Evolutionary conservation across 1,284 basidiomycete genomes (phyloP).

Genomic region (Caloboletus firmus): DNA sequence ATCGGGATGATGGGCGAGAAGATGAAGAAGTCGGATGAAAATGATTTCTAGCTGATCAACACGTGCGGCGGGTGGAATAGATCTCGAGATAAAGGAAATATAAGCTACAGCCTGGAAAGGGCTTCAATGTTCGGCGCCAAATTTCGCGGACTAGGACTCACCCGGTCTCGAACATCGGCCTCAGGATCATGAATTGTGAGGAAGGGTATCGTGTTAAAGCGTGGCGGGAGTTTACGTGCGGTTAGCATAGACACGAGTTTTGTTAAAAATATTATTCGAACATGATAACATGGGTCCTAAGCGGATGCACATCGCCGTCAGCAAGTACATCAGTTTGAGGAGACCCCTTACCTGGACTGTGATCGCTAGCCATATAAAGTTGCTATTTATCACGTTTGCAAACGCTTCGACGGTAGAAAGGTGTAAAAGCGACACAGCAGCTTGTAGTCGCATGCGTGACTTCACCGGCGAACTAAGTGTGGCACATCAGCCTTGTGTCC

Average conservation of each 20-base stretch:
- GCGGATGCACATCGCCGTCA: not conserved
- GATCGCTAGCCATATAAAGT: conserved; percentile 73
- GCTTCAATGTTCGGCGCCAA: not conserved
- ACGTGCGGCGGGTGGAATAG: conserved; percentile 53
- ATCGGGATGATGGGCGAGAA: conserved; percentile 94
- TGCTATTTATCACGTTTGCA: conserved; percentile 56
- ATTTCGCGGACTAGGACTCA: conserved; percentile 28
- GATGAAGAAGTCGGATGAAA: conserved; percentile 83
- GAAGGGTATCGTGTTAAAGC: conserved; percentile 85
- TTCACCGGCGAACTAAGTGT: conserved; percentile 53
- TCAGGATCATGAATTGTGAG: conserved; percentile 93
- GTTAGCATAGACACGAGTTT: conserved; percentile 71
- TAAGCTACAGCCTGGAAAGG: conserved; percentile 56
- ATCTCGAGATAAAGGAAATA: conserved; percentile 48
- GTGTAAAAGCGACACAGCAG: conserved; percentile 80
- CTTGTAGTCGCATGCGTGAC: conserved; percentile 77
- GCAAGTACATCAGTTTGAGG: not conserved
- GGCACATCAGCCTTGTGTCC: conserved; percentile 11
- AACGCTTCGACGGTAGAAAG: conserved; percentile 67
- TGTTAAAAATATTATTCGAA: conserved; percentile 76
- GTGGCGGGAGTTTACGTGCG: conserved; percentile 60
- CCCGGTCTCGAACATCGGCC: conserved; percentile 66
- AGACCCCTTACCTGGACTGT: conserved; percentile 64
- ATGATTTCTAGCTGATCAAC: conserved; percentile 76
- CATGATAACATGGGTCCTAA: conserved; percentile 86